Percentiles rank a stretch among this genome's conserved stretches.
Conservation (phyloP, 768 basidiomycete species). For the Russula sp. region DNA sequence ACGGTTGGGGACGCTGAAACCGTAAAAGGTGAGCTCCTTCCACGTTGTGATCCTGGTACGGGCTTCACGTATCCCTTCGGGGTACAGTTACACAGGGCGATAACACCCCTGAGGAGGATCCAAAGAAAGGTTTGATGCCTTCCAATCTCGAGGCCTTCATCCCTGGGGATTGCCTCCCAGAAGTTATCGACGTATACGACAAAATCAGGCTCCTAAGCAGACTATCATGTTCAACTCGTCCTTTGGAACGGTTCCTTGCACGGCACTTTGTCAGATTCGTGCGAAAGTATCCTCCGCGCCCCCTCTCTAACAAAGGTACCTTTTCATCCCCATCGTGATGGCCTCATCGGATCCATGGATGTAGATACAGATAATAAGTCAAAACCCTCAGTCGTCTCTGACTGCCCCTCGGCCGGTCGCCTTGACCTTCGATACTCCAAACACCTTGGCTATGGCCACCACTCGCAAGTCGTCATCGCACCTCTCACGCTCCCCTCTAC, state of each 20-base stretch:
- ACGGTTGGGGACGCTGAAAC: background rate
- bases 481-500: conserved; percentile 45
- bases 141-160: background rate
- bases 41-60: background rate
- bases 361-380: background rate
- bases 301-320: background rate
- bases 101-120: background rate
- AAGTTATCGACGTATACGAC: background rate
- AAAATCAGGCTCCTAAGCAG: background rate
- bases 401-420: background rate
- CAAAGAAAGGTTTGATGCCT: background rate
- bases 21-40: background rate
- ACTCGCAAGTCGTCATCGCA: conserved; percentile 45
- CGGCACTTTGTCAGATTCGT: background rate
- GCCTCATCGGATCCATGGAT: background rate
- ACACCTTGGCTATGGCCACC: conserved; percentile 39
- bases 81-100: background rate
- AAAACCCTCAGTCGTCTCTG: background rate
- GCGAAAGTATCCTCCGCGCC: background rate
- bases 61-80: background rate
- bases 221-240: no score
- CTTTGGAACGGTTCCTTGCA: background rate
- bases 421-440: conserved; percentile 39
- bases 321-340: background rate
- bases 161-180: conserved; percentile 6